Evolutionary conservation across 2,329 filamentous ascomycete genomes (phyloP), one percentile per base, ranked within the genome.

Genomic region (Nemania sp.): DNA sequence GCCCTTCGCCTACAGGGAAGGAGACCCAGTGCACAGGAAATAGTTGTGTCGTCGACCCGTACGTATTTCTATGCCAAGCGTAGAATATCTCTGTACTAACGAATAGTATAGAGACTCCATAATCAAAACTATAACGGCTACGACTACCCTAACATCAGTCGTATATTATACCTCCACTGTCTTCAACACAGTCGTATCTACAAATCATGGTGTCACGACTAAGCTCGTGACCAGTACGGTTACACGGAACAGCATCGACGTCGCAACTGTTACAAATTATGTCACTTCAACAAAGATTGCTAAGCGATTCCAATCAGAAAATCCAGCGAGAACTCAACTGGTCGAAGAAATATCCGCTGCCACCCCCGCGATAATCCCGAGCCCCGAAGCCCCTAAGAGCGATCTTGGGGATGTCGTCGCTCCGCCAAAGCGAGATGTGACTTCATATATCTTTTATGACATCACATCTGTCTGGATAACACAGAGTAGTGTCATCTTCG

Each of bases 251-350:
- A 64, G 52, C 13, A 27, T 64, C 45, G 47, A 58, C 18, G 32
- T 64, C 22, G 62, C 62, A 53, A 64, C 62, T 5, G 54, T 64
- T 22, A 64, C 62, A 5, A 58, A 64, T 27, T 64, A 57, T 53
- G 35, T 58, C 22, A 58, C 62, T 15, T 64, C 54, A n/a, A 64
- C 54, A 15, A 64, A 57, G 43, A 53, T 64, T 13, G 54, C 43
- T 11, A 58, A 58, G 43, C 26, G 62, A 41, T 49, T 49, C 29
- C 15, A 38, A 27, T 38, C 60, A 26, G 60, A 51, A 15, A 38
- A 47, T 15, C n/a, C 18, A 6, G 24, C 35, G 27, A 62, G 27
- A 18, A 55, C 51, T 20, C 38, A 62, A n/a, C 41, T 6, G 8
- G 26, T 51, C 26, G 5, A 18, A 15, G 38, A 49, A 55, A 55